Evolutionary conservation across 495 filamentous ascomycete genomes (phyloP).

Genomic region (Penicillium taxi): DNA sequence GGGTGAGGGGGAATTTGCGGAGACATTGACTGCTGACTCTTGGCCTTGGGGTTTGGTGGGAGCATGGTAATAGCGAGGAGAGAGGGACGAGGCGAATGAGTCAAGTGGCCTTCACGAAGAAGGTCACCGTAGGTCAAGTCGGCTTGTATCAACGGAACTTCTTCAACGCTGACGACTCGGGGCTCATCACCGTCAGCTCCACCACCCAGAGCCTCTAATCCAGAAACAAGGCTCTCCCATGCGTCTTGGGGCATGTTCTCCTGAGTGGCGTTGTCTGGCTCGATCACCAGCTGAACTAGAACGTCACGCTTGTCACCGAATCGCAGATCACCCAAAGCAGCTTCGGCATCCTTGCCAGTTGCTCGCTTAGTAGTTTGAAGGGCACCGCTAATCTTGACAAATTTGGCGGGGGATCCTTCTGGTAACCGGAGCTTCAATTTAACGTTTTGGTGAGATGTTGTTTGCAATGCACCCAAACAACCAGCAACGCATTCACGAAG

Average conservation of each 20-base stretch:
- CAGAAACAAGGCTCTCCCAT: conserved; percentile 96
- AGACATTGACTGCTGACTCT: conserved; percentile 53
- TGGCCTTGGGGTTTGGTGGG: conserved; percentile 58
- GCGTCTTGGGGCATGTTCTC: conserved; percentile 86
- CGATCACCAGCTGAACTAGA: conserved; percentile 87
- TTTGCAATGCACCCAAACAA: conserved; percentile 89
- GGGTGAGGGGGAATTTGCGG: conserved; percentile 94
- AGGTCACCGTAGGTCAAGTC: conserved; percentile 93
- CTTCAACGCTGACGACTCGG: conserved; percentile 78
- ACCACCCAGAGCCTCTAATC: conserved; percentile 90
- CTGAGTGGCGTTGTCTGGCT: conserved; percentile 77
- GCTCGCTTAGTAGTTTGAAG: conserved; percentile 96
- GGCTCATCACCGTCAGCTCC: conserved; percentile 81
- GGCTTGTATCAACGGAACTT: conserved; percentile 91
- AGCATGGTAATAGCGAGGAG: conserved; percentile 98
- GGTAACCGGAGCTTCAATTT: conserved; percentile 92
- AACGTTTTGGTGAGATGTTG: conserved; percentile 96
- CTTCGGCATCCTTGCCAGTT: conserved; percentile 93
- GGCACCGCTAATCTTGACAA: conserved; percentile 96
- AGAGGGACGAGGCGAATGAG: conserved; percentile 80
- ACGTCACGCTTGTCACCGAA: conserved; percentile 98
- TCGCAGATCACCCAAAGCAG: conserved; percentile 80
- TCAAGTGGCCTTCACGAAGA: conserved; percentile 79
- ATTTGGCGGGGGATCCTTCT: conserved; percentile 94
- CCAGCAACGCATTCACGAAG: conserved; percentile 93